Conservation (phyloP, 768 basidiomycete genomes). For the Phylloporus scabripes region DNA sequence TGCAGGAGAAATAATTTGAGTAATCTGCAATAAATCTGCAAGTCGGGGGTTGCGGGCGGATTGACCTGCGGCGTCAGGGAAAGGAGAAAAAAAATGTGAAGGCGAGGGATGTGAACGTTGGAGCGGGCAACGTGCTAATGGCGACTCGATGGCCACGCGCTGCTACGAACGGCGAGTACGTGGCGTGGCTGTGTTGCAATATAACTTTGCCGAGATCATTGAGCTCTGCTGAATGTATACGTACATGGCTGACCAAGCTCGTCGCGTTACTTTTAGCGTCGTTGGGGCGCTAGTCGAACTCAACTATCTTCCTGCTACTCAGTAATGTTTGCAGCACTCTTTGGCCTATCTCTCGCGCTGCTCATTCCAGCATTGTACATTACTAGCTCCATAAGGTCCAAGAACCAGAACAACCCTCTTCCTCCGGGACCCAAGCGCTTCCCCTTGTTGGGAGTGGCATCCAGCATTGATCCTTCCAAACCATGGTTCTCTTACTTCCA, state of each 20-base stretch:
- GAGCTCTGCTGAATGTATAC: too few species aligned
- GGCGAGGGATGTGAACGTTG: conserved; percentile 6
- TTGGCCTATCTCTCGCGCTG: conserved; percentile 3
- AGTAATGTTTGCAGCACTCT: conserved; percentile 3
- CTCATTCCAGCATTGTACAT: conserved; percentile 13
- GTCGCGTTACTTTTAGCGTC: too few species aligned
- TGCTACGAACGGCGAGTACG: too few species aligned
- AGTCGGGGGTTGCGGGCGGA: conserved; percentile 37
- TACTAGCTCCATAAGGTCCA: conserved; percentile 1
- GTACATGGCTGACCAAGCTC: too few species aligned
- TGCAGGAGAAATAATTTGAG: conserved; percentile 84
- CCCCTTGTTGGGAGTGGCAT: conserved; percentile 25
- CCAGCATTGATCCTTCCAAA: conserved; percentile 22
- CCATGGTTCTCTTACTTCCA: conserved; percentile 33
- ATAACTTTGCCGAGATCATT: too few species aligned
- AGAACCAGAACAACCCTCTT: conserved; percentile 6
- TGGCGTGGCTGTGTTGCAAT: too few species aligned
- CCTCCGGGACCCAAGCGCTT: conserved; percentile 51
- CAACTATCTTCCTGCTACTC: not conserved
- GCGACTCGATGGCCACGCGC: too few species aligned
- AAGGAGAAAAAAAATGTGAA: conserved; percentile 9
- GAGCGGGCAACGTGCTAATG: too few species aligned
- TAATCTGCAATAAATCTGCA: conserved; percentile 25
- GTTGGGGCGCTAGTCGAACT: too few species aligned
- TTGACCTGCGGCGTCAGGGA: conserved; percentile 36